Evolutionary conservation across 306 rosid species (phyloP), one percentile per base, ranked within the genome.

Genomic region (Cicer cuneatum): DNA sequence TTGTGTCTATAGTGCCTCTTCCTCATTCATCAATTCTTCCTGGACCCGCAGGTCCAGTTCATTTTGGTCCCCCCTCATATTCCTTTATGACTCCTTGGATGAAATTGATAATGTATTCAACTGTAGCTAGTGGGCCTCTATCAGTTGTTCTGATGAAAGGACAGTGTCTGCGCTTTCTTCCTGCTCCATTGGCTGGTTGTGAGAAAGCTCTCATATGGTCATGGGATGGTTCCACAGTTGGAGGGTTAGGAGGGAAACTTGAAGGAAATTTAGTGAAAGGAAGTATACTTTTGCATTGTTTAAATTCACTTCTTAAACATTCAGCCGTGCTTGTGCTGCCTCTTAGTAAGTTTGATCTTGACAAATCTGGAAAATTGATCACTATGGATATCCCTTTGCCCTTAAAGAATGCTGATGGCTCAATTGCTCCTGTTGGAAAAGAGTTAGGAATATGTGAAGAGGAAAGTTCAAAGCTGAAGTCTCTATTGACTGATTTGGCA

Each of bases 81-180:
- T 90, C 97, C 60, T 92, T 85, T 48, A 92, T 90, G 97, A 85
- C 97, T 77, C 98, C 98, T 79, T 92, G 99, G 99, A 92, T 92
- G 96, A 95, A 95, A 78, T 69, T 95, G 81, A 92, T 89, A 66
- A 59, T 95, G 68, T 95, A 95, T 88, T 82, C 96, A 60, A 86
- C 86, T 74, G 82, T 84, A 63, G 82, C 80, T 16, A 73, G 89
- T 86, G 98, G 99, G 70, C 99, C 99, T 81, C 84, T 95, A 10
- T 90, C 99, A 40, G 96, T 95, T 85, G 84, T 92, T 80, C 84
- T 95, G 79, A 95, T 95, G 99, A 95, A 95, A 84, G 99, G 99
- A 58, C 97, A 95, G 76, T 92, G 97, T 80, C 66, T 92, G 77
- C 93, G 96, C 56, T 80, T 85, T 62, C 98, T 94, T 85, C 99